Base-by-base conservation (phyloP, 306 rosid species). In the Gastrolobium villosum region DNA sequence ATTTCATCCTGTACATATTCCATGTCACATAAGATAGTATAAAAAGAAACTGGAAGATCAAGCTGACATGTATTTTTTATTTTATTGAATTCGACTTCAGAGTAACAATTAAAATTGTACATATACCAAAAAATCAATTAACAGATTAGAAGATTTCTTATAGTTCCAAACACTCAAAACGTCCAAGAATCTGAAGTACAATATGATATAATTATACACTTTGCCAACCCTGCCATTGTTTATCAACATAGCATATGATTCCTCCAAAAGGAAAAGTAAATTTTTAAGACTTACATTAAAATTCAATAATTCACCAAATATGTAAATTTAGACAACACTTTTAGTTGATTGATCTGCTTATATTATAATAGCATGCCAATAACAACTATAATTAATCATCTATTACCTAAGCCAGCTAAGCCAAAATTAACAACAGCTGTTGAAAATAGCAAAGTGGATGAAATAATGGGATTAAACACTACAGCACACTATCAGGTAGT, bases 311-410 rank as follows among this genome's bases (percentile, higher is more conserved):
- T 20, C 28, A 46, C 57, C 39, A 60, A 60, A 70, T 34, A 34
- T 15, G 63, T 48, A 62, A 59, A 44, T 45, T 14, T 34, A 74
- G 59, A 45, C 43, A 10, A 8, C n/a, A 31, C 26, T 37, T 67
- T 75, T 54, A 52, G n/a, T 31, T 39, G 74, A 31, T 55, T 49
- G 61, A 75, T 75, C 28, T 65, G 62, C 45, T 60, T 40, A 40
- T 3, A 39, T 2, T n/a, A 60, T 60, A 60, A 34, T 4, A 13
- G 26, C 35, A 13, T 2, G 40, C 4, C 44, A 63, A 37, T 37
- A 39, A 48, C 48, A 64, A 36, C 63, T 2, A 4, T 39, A 50
- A 43, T 41, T 13, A 31, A 72, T 30, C 15, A 26, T 62, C 46
- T 26, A 46, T 65, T 11, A 55, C 13, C 53, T 28, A 80, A 36